A percentile compares a stretch with the other conserved stretches of the same genome.
phyloP scores from a whole-genome alignment of 345 rosid genomes.

The Populus tremula region DNA sequence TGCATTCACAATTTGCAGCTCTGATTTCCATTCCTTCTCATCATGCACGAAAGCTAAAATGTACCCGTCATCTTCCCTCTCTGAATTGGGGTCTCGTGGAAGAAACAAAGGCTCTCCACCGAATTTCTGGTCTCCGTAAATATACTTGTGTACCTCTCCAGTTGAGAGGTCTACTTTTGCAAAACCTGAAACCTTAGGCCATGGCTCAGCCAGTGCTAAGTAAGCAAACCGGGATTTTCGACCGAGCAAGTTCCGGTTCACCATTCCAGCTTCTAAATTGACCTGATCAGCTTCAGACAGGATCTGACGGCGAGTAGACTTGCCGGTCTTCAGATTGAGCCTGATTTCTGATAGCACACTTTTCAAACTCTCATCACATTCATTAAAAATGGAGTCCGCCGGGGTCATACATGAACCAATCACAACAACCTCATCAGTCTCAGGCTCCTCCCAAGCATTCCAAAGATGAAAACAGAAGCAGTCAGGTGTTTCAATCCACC shows the following conservation, averaged over 20 bases:
- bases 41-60: conserved; percentile 79
- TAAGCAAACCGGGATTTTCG: conserved; percentile 71
- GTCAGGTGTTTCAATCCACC: conserved; percentile 71
- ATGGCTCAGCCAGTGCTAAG: conserved; percentile 87
- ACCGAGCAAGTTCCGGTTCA: conserved; percentile 72
- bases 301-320: conserved; percentile 66
- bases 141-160: conserved; percentile 55
- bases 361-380: conserved; percentile 69
- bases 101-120: conserved; percentile 92
- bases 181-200: conserved; percentile 93
- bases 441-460: conserved; percentile 96
- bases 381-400: conserved; percentile 92
- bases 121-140: conserved; percentile 62
- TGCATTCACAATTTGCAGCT: conserved; percentile 78
- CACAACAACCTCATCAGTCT: conserved; percentile 73
- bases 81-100: conserved; percentile 37
- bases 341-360: conserved; percentile 85
- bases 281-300: conserved; percentile 51
- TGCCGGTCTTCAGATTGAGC: conserved; percentile 71
- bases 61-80: conserved; percentile 78
- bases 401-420: conserved; percentile 98
- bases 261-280: conserved; percentile 97
- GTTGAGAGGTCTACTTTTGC: conserved; percentile 80
- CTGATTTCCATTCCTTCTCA: conserved; percentile 73
- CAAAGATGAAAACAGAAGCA: conserved; percentile 94